Evolutionary conservation across 371 early-diverging fungal species (phyloP), one percentile per base, ranked within the genome.

Genomic region (Circinella umbellata): DNA sequence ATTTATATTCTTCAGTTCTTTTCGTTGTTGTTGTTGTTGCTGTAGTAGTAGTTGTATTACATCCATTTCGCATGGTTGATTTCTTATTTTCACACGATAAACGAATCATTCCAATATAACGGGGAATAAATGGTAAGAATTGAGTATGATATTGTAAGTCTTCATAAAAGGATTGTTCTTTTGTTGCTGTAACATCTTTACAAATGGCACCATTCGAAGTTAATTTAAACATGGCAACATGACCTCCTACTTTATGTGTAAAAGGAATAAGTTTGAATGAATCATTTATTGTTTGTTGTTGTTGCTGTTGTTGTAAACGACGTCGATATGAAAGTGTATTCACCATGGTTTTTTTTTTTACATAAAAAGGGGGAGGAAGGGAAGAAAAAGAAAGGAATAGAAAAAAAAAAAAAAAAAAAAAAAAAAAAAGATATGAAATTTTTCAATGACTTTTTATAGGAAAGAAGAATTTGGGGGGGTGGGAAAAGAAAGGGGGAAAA

Each of bases 161-260:
- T 46, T 69, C 69, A 42, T 79, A 79, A 38, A 79, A 72, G n/a
- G 68, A 59, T 37, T 66, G 73, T 64, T 80, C 77, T 68, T 71
- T 74, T 17, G 64, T 70, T 27, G 69, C 72, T 13, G 73, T 68
- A 20, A 75, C 80, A 27, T 77, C 77, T 65, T 81, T 81, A 49
- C 81, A 81, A 36, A 81, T 76, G 18, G 75, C 75, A 11, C 75
- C 69, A 62, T 76, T 77, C 4, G 81, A 69, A 39, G 72, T 66
- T 7, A 81, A 71, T 6, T 79, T 75, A 64, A 81, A 81, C 62
- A 81, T 71, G 51, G 81, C 79, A 34, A 79, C 75, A 70, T 81
- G 81, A 9, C 81, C 81, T 4, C 81, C 81, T 61, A 81, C 81
- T 72, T 80, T 78, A 55, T 80, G 78, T 37, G 69, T 72, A 59